A percentile compares a stretch with the other conserved stretches of the same genome.
Conservation (phyloP, 257 asterid genomes). For the Oldenlandia corymbosa region DNA sequence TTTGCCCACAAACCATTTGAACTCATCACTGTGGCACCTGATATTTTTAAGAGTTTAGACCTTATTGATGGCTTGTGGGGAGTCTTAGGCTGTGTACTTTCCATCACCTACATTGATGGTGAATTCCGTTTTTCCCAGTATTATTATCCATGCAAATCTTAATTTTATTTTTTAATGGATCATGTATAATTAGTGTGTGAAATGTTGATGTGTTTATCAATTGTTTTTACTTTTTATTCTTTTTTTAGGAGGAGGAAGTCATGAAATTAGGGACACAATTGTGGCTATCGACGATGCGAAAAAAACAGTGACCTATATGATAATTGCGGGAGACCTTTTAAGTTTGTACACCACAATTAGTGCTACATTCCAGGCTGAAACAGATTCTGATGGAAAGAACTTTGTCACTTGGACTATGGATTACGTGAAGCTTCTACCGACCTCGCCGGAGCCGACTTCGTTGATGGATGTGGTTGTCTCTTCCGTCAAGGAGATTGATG, state of each 20-base stretch:
- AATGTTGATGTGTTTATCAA: too few relatives aligned
- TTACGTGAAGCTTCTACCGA: background rate
- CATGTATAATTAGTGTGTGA: too few relatives aligned
- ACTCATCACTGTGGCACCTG: background rate
- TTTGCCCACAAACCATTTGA: background rate
- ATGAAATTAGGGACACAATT: background rate
- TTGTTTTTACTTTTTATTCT: too few relatives aligned
- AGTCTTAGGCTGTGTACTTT: background rate
- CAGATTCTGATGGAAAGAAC: constrained; percentile 8
- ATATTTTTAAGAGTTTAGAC: background rate
- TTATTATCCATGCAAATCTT: too few relatives aligned
- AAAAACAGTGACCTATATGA: background rate
- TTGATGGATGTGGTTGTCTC: background rate
- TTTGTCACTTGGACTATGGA: background rate
- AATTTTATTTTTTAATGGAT: too few relatives aligned
- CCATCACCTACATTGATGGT: background rate
- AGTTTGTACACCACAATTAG: background rate
- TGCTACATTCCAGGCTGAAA: background rate
- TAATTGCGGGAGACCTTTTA: background rate
- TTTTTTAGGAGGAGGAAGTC: background rate
- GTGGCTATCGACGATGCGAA: background rate
- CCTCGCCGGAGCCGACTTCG: background rate
- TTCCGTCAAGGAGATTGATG: background rate
- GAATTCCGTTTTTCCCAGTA: too few relatives aligned
- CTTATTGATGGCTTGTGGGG: background rate